phyloP scores from a whole-genome alignment of 495 filamentous ascomycete species.

The Coniosporium apollinis region DNA sequence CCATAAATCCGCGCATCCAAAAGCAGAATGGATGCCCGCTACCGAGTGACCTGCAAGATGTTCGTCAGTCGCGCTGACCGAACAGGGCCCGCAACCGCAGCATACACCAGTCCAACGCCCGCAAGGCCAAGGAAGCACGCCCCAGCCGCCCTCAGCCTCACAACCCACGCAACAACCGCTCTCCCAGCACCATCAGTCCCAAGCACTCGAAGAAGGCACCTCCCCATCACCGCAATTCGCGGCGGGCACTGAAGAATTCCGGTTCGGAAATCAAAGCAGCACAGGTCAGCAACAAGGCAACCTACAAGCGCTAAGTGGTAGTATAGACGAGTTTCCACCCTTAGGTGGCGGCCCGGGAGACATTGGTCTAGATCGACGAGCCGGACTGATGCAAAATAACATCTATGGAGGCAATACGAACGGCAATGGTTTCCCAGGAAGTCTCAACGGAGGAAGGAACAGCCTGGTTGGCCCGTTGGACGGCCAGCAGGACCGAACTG shows the following conservation, averaged over 20 bases:
- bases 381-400: background rate
- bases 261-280: background rate
- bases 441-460: too few relatives aligned
- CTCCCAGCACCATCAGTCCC: background rate
- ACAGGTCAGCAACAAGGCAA: background rate
- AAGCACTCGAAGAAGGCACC: background rate
- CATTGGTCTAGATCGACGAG: background rate
- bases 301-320: background rate
- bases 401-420: background rate
- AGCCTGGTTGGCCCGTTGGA: background rate
- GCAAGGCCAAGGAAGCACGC: background rate
- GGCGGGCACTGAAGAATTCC: background rate
- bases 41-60: too few relatives aligned
- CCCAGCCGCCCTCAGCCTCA: background rate
- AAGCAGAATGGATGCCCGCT: too few relatives aligned
- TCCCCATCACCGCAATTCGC: background rate
- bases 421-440: background rate
- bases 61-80: too few relatives aligned
- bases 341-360: background rate
- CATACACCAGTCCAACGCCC: background rate
- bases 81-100: too few relatives aligned
- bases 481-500: background rate
- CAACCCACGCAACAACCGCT: background rate
- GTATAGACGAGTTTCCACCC: slow-evolving; percentile 1
- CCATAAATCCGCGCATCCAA: too few relatives aligned